Base-by-base conservation (phyloP, 441 rosid species). In the Gossypium lobatum region DNA sequence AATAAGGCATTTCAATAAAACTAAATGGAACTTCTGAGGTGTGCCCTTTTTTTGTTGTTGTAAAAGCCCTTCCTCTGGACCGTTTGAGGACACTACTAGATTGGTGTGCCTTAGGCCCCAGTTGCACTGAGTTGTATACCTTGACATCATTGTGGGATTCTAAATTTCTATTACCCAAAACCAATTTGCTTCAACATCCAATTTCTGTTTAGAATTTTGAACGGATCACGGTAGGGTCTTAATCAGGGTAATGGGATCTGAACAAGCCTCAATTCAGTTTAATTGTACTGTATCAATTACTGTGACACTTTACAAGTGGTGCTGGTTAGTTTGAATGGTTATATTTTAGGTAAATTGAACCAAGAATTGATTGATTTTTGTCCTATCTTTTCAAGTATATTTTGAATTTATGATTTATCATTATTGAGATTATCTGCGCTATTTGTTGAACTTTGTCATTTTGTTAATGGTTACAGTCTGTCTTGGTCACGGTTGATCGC, bases 401-500 rank as follows among this genome's bases (percentile, higher is more conserved):
- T 1, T 66, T 8, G 55, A 66, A 50, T 11, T 25, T 26, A 50
- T 16, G 23, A 9, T 28, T 52, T 28, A 28, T 52, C 60, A 26
- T 52, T 26, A 26, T 72, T 16, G 42, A 13, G 55, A 20, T 42
- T 71, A 58, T 54, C 54, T 6, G 1, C 10, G 25, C 14, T 53
- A n/a, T 23, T 73, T 48, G 1, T 54, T 74, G 11, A 64, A 55
- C 42, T 23, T 25, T 25, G 57, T 74, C 72, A 73, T 64, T 26
- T 53, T 55, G 42, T 65, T 55, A 25, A 10, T 89, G 81, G 76
- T 11, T 87, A 87, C 93, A 96, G 99, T 88, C 97, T 66, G 95
- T 85, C 76, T 77, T 96, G 76, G 96, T 93, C 64, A 91, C 98
- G 26, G 79, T 92, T 62, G 98, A 92, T 82, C 93, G 96, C 72